Conservation (phyloP, 139 green algal species). For the Desmodesmus armatus region DNA sequence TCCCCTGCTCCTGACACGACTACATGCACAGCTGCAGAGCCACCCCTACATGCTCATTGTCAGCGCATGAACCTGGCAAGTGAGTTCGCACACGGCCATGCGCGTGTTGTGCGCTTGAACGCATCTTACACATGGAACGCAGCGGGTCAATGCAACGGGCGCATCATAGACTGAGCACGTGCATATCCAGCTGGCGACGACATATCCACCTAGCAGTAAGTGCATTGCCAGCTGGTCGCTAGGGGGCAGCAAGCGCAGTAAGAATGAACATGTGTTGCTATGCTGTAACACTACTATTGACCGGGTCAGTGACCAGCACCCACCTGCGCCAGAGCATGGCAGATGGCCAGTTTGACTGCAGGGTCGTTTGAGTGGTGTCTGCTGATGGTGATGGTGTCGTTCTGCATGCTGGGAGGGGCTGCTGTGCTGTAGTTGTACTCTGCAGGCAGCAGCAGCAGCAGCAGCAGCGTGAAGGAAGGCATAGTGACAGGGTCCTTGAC, state of each 20-base stretch:
- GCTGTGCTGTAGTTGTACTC: slow-evolving; percentile 34
- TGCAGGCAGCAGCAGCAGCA: not conserved
- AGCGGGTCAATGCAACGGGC: no score
- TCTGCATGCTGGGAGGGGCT: slow-evolving; percentile 56
- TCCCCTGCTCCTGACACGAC: not conserved
- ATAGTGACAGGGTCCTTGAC: no score
- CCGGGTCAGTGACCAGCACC: not conserved
- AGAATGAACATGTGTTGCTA: not conserved
- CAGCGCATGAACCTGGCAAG: no score
- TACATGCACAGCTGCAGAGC: not conserved
- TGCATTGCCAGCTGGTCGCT: no score
- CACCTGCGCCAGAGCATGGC: slow-evolving; percentile 62
- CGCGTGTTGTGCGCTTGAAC: no score
- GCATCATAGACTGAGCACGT: no score
- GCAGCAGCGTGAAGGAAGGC: no score
- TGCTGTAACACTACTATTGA: not conserved
- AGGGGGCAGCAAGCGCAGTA: no score
- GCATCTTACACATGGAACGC: no score
- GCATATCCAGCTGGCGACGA: no score
- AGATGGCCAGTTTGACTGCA: slow-evolving; percentile 65
- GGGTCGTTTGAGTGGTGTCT: slow-evolving; percentile 61
- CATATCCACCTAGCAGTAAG: no score
- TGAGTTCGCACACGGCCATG: no score
- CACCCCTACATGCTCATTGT: not conserved
- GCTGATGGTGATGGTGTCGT: slow-evolving; percentile 88